These are phyloP conservation scores for Sphagnum magellanicum DNA, from an alignment of 228 moss, liverwort and hornwort species.

Conservation along the genomic window DNA sequence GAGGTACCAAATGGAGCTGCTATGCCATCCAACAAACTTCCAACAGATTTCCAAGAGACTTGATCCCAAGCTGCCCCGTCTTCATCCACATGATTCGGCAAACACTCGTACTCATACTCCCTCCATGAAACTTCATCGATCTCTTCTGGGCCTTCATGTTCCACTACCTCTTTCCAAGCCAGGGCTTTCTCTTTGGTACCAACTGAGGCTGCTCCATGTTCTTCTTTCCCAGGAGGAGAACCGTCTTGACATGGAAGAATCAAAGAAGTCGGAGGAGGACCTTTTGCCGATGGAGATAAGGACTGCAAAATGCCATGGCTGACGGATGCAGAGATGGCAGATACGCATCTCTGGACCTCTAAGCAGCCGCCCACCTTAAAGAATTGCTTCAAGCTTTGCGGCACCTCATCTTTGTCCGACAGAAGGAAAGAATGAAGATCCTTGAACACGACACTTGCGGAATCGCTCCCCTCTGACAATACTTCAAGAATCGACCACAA, in stretches of 20 bases:
- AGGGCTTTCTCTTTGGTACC: not conserved
- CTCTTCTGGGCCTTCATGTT: slow-evolving; percentile 17
- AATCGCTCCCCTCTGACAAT: slow-evolving; percentile 58
- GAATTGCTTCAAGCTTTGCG: slow-evolving; percentile 66
- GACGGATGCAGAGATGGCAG: slow-evolving; percentile 49
- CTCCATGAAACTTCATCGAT: not conserved
- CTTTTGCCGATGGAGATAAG: not conserved
- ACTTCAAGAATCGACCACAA: slow-evolving; percentile 71
- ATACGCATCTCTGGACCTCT: slow-evolving; percentile 55
- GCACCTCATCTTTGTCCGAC: slow-evolving; percentile 68
- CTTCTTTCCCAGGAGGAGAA: slow-evolving; percentile 1
- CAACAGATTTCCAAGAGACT: slow-evolving; percentile 27
- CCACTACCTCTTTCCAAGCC: slow-evolving; percentile 12
- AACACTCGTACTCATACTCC: not conserved
- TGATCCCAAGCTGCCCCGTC: slow-evolving; percentile 23
- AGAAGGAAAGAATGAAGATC: slow-evolving; percentile 71
- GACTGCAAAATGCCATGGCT: slow-evolving; percentile 61
- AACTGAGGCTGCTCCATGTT: not conserved
- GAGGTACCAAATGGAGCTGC: slow-evolving; percentile 36
- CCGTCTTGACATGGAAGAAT: slow-evolving; percentile 20
- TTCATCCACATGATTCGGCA: slow-evolving; percentile 3
- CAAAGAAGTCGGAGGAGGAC: not conserved
- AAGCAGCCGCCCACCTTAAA: slow-evolving; percentile 57
- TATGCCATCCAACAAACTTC: slow-evolving; percentile 26
- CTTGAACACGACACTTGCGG: slow-evolving; percentile 40